Conservation (phyloP, 805 yeast species). For the Metschnikowia lunata region DNA sequence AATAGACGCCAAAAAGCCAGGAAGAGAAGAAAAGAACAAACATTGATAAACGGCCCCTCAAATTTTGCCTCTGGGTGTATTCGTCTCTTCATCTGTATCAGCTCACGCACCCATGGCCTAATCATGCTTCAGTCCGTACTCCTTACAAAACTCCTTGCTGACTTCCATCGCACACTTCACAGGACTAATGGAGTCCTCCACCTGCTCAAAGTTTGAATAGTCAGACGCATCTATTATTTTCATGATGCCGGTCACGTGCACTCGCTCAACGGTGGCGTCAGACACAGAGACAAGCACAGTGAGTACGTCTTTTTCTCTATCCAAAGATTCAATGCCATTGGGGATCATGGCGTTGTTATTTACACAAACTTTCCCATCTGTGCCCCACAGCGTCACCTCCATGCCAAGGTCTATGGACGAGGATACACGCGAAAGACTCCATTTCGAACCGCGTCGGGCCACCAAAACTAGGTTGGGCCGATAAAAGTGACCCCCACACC, state of each 20-base stretch:
- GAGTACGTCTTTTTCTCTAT: conserved; percentile 21
- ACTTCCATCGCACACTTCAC: conserved; percentile 3
- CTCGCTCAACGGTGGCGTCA: conserved; percentile 32
- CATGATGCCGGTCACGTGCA: conserved; percentile 32
- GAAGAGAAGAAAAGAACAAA: no score
- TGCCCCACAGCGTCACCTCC: conserved; percentile 28
- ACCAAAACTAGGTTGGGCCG: conserved; percentile 42
- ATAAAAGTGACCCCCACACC: conserved; percentile 41
- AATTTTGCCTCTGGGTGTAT: no score
- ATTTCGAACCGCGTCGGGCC: conserved; percentile 22
- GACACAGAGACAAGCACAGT: conserved; percentile 34
- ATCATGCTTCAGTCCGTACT: neutral
- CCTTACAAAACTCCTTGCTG: conserved; percentile 4
- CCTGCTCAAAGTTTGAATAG: neutral
- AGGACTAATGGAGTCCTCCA: neutral
- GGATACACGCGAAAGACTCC: conserved; percentile 24
- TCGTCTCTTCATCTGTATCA: no score
- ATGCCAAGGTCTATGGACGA: conserved; percentile 31
- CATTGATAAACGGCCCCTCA: no score
- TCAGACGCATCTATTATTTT: conserved; percentile 10
- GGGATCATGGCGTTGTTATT: conserved; percentile 42
- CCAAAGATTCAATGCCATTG: conserved; percentile 44
- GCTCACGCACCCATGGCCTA: no score
- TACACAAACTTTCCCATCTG: conserved; percentile 23
- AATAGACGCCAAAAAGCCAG: no score